These are phyloP conservation scores for Eustoma russellianum DNA, from an alignment of 257 asterid species.

Conservation along the genomic window DNA sequence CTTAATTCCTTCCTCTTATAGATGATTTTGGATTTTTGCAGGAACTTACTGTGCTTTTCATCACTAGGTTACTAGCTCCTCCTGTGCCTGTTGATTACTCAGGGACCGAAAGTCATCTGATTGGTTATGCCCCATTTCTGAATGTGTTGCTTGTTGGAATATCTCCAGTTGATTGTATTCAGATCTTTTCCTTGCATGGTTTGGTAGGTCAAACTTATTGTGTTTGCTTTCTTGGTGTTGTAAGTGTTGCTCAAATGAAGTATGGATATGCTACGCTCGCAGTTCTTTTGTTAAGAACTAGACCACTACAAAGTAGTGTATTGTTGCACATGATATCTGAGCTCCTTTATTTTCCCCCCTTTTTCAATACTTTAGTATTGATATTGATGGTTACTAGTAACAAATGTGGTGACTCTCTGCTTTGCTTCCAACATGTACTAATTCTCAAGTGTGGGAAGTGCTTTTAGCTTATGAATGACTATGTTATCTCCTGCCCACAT, in stretches of 20 bases:
- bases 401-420: no score
- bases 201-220: constrained; percentile 68
- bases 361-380: no score
- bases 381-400: no score
- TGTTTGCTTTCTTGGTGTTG: neutral
- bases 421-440: no score
- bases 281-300: no score
- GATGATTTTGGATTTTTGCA: constrained; percentile 30
- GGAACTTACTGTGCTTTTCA: constrained; percentile 74
- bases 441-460: no score
- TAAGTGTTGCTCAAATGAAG: neutral
- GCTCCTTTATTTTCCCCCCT: no score
- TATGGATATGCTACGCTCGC: neutral
- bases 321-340: no score
- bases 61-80: constrained; percentile 79
- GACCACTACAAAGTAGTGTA: no score
- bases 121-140: constrained; percentile 74
- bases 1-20: constrained; percentile 1
- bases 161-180: constrained; percentile 62
- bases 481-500: no score
- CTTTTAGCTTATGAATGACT: no score
- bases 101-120: constrained; percentile 78
- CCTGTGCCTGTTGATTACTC: constrained; percentile 57
- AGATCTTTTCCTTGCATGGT: constrained; percentile 89
- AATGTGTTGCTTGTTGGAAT: constrained; percentile 81